These are phyloP conservation scores for Fusarium bactridioides DNA, from an alignment of 2,329 filamentous ascomycete genomes.

Conservation along the genomic window DNA sequence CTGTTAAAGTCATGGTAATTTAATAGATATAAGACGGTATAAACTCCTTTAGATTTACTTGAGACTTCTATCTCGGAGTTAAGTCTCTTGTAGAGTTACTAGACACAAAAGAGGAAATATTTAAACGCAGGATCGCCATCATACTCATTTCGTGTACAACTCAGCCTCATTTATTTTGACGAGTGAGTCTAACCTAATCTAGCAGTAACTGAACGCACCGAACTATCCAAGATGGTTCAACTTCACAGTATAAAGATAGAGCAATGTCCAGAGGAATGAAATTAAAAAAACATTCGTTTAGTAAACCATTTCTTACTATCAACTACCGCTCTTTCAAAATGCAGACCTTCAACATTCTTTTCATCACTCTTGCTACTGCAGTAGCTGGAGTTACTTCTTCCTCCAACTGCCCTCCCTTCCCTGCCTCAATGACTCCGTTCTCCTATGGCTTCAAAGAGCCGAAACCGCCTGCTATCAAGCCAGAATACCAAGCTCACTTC, in stretches of 20 bases:
- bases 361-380: not conserved
- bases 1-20: not conserved
- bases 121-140: not conserved
- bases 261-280: fast-evolving
- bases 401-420: conserved; percentile 34
- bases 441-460: conserved; percentile 46
- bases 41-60: not conserved
- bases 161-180: not conserved
- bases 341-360: not conserved
- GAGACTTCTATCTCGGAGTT: fast-evolving
- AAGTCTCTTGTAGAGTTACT: too few relatives aligned
- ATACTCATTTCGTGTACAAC: not conserved
- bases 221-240: not conserved
- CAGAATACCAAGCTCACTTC: conserved; percentile 46
- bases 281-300: not conserved
- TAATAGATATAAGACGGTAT: fast-evolving
- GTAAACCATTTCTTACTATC: too few relatives aligned
- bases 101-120: not conserved
- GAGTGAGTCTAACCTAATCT: not conserved
- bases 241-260: not conserved
- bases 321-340: not conserved
- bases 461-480: conserved; percentile 42
- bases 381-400: not conserved
- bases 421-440: conserved; percentile 40
- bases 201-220: conserved; percentile 1